Conservation (phyloP, 257 asterid genomes). For the Lycium barbarum region DNA sequence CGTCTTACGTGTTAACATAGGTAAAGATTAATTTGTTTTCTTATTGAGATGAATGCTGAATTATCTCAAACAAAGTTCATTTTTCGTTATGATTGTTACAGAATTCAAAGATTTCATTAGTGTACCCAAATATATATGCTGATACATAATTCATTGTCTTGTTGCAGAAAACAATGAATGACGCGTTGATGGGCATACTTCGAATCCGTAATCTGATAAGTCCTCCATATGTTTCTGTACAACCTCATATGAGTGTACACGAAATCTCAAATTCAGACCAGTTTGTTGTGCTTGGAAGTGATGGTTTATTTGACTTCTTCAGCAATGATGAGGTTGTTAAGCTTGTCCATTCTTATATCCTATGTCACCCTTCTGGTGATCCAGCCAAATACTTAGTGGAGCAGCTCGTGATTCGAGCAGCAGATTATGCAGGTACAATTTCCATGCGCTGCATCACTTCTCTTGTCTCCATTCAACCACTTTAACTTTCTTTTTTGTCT, state of each 20-base stretch:
- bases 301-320: slow-evolving; percentile 94
- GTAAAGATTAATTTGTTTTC: background rate
- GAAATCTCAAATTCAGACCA: slow-evolving; percentile 74
- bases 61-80: slow-evolving; percentile 6
- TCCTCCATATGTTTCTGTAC: slow-evolving; percentile 85
- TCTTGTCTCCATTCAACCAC: background rate
- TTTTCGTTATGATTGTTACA: background rate
- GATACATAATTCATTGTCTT: slow-evolving; percentile 18
- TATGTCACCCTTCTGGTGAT: slow-evolving; percentile 73
- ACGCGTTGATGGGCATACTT: slow-evolving; percentile 96
- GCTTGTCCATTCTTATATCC: slow-evolving; percentile 68
- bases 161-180: slow-evolving; percentile 85
- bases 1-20: background rate
- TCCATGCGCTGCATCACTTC: background rate
- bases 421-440: slow-evolving; percentile 82
- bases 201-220: slow-evolving; percentile 78
- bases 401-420: slow-evolving; percentile 92
- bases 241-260: slow-evolving; percentile 73
- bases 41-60: background rate
- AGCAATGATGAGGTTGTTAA: slow-evolving; percentile 81
- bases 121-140: background rate
- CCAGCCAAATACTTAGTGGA: slow-evolving; percentile 91
- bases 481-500: background rate
- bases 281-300: slow-evolving; percentile 93
- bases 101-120: background rate